phyloP scores from a whole-genome alignment of 768 basidiomycete species.

The Lactifluus subvellereus region DNA sequence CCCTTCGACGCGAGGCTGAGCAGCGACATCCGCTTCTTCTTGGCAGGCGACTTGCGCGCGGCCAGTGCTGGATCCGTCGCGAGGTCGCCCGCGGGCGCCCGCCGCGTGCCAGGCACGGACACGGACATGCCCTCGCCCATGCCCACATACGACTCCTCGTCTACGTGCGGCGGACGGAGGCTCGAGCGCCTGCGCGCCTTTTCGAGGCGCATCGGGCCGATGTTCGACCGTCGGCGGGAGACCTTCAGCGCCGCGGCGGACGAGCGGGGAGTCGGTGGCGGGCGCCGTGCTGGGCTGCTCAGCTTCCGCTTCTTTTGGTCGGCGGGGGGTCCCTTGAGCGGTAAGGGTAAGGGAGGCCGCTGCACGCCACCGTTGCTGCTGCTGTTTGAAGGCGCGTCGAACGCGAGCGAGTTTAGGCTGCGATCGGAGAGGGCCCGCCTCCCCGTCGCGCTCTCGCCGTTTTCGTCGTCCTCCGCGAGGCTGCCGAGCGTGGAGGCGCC shows the following conservation, averaged over 20 bases:
- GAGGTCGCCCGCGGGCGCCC: slow-evolving; percentile 34
- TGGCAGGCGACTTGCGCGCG: slow-evolving; percentile 45
- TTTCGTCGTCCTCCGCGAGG: slow-evolving; percentile 70
- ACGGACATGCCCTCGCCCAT: slow-evolving; percentile 26
- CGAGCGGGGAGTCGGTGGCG: slow-evolving; percentile 11
- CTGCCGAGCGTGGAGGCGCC: slow-evolving; percentile 49
- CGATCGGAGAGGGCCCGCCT: slow-evolving; percentile 55
- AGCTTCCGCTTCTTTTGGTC: slow-evolving; percentile 1
- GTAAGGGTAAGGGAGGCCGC: background rate
- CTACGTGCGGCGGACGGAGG: slow-evolving; percentile 64
- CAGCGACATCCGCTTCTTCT: slow-evolving; percentile 56
- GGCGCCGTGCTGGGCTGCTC: slow-evolving; percentile 6
- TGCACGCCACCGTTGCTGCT: slow-evolving; percentile 26
- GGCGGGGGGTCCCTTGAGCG: background rate
- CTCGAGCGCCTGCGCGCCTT: slow-evolving; percentile 72
- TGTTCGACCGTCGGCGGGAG: slow-evolving; percentile 58
- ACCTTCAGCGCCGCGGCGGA: slow-evolving; percentile 30
- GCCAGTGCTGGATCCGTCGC: slow-evolving; percentile 19
- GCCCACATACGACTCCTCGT: slow-evolving; percentile 32
- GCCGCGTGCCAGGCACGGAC: slow-evolving; percentile 31
- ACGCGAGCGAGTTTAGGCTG: slow-evolving; percentile 49
- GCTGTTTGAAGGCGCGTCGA: slow-evolving; percentile 44
- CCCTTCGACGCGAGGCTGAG: slow-evolving; percentile 34
- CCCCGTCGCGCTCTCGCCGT: slow-evolving; percentile 30
- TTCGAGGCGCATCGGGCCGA: slow-evolving; percentile 71